Evolutionary conservation across 23 red algal species (phyloP).

Genomic region (Agarophyton chilense): DNA sequence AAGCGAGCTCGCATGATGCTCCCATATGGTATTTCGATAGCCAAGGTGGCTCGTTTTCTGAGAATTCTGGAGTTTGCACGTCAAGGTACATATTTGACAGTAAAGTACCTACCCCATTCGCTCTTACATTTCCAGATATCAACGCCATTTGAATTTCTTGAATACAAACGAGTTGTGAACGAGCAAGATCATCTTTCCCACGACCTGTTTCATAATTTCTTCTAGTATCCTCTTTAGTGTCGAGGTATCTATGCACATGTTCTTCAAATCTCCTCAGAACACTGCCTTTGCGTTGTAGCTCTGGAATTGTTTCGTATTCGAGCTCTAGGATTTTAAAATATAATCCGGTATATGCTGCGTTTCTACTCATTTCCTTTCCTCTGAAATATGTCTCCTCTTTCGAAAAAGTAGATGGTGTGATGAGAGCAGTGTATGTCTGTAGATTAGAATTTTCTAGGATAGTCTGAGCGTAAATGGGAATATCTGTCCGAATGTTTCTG

Average conservation of each 20-base stretch:
- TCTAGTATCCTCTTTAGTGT: not conserved
- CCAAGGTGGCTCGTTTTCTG: constrained; percentile 54
- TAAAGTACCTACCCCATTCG: constrained; percentile 64
- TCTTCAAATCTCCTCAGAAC: constrained; percentile 25
- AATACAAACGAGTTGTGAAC: constrained; percentile 62
- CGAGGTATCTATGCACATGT: not conserved
- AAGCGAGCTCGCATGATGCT: constrained; percentile 40
- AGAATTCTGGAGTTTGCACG: constrained; percentile 19
- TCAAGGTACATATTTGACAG: constrained; percentile 79
- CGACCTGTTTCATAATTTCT: not conserved
- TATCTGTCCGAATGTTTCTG: constrained; percentile 66
- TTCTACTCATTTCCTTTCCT: constrained; percentile 25
- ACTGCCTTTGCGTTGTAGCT: not conserved
- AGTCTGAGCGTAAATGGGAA: constrained; percentile 70
- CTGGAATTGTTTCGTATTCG: constrained; percentile 34
- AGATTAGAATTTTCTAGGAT: constrained; percentile 60
- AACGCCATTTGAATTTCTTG: constrained; percentile 76
- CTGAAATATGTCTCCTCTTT: constrained; percentile 36
- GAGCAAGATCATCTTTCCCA: constrained; percentile 30
- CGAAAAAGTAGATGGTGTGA: constrained; percentile 24
- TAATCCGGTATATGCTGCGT: constrained; percentile 24
- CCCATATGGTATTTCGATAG: constrained; percentile 67
- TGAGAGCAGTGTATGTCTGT: constrained; percentile 57
- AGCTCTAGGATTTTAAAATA: constrained; percentile 26
- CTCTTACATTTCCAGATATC: constrained; percentile 64